Percentiles rank a stretch among this genome's conserved stretches.
Evolutionary conservation across 148 eudicot species (phyloP).

Genomic region (Vaccinium myrtillus): DNA sequence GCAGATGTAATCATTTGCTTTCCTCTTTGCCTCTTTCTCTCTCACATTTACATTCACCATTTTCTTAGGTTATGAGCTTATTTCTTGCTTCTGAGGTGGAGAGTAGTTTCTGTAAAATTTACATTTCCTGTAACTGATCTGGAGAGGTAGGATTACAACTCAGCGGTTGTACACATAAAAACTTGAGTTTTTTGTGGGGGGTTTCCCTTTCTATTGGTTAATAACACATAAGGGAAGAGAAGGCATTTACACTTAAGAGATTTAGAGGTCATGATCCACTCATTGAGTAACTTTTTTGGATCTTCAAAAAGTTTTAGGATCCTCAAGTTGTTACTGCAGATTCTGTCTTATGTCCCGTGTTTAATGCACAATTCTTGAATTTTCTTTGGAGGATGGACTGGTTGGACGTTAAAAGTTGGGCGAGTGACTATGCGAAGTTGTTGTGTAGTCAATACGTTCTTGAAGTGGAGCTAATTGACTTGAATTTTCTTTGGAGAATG

Average conservation of each 20-base stretch:
- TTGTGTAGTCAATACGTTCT: background rate
- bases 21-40: background rate
- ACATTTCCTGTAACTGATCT: background rate
- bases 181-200: background rate
- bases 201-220: background rate
- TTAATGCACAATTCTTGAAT: background rate
- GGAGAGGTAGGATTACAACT: background rate
- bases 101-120: background rate
- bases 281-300: background rate
- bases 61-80: background rate
- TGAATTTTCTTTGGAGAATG: background rate
- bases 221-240: too few relatives aligned
- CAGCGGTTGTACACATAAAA: background rate
- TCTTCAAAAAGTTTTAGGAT: background rate
- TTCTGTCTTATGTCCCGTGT: background rate
- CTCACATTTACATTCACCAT: background rate
- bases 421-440: background rate
- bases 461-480: too few relatives aligned
- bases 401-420: background rate
- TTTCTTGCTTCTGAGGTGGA: background rate
- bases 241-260: background rate
- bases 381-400: background rate
- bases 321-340: background rate
- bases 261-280: background rate
- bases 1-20: constrained; percentile 46